A percentile compares a stretch with the other conserved stretches of the same genome.
phyloP scores from a whole-genome alignment of 441 rosid species.

The Mallotus repandus region DNA sequence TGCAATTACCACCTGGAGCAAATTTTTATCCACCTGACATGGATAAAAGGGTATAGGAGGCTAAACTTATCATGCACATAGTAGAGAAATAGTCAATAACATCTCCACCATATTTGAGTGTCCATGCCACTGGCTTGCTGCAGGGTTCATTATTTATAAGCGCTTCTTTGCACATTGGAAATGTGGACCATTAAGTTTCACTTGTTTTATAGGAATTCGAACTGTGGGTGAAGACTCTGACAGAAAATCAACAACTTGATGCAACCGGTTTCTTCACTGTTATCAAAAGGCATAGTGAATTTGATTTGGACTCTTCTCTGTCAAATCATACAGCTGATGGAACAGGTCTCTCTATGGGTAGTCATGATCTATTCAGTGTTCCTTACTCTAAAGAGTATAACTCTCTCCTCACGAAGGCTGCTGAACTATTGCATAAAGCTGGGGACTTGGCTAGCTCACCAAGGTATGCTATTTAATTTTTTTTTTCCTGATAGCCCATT shows the following conservation, averaged over 20 bases:
- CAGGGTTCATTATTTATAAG: neutral
- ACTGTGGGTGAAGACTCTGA: constrained; percentile 59
- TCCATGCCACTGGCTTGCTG: neutral
- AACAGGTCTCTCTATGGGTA: constrained; percentile 32
- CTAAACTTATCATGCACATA: neutral
- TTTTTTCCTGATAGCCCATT: too few species aligned
- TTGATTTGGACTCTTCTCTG: constrained; percentile 41
- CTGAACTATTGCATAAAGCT: constrained; percentile 82
- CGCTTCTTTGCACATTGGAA: neutral
- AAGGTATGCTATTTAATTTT: constrained; percentile 45
- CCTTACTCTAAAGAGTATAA: constrained; percentile 75
- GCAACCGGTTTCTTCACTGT: constrained; percentile 80
- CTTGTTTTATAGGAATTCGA: constrained; percentile 65
- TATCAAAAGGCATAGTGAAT: constrained; percentile 67
- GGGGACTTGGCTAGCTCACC: constrained; percentile 71
- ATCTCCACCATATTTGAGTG: neutral
- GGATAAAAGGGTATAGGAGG: constrained; percentile 72
- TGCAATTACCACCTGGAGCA: constrained; percentile 78
- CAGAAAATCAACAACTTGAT: constrained; percentile 51
- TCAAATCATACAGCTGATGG: constrained; percentile 31
- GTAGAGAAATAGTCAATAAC: neutral
- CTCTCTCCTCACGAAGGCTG: constrained; percentile 57
- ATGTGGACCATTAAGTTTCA: constrained; percentile 20
- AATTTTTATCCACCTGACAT: constrained; percentile 96
- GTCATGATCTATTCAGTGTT: constrained; percentile 53